phyloP scores from a whole-genome alignment of 129 eudicot species.

The Escallonia herrerae region DNA sequence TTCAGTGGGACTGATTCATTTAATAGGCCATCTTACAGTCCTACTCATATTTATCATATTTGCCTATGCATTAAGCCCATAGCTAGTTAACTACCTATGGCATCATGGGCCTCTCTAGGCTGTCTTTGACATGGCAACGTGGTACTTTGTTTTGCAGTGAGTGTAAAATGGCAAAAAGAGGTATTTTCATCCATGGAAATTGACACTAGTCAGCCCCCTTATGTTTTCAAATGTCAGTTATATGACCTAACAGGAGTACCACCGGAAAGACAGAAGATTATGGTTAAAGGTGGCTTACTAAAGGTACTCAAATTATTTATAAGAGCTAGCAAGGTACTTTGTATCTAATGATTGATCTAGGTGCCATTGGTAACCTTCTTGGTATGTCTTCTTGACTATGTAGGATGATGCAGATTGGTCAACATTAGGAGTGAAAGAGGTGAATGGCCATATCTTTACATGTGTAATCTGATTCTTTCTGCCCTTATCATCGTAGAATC shows the following conservation, averaged over 20 bases:
- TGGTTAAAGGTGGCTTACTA: slow-evolving; percentile 88
- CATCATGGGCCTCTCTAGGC: neutral
- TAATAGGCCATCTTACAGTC: no score
- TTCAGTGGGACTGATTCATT: no score
- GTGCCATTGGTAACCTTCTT: slow-evolving; percentile 7
- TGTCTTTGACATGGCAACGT: slow-evolving; percentile 12
- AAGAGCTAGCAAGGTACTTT: neutral
- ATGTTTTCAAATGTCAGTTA: slow-evolving; percentile 83
- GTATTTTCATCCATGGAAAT: slow-evolving; percentile 69
- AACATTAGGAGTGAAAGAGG: slow-evolving; percentile 92
- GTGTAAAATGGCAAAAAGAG: slow-evolving; percentile 97
- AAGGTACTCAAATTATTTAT: slow-evolving; percentile 47
- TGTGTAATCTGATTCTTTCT: slow-evolving; percentile 3
- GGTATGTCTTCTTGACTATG: slow-evolving; percentile 9
- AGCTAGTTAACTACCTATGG: no score
- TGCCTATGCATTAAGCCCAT: no score
- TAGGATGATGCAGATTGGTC: slow-evolving; percentile 99
- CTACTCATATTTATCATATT: no score
- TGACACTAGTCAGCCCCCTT: slow-evolving; percentile 92
- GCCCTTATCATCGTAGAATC: neutral
- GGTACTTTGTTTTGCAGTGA: slow-evolving; percentile 42
- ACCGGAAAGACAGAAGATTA: slow-evolving; percentile 95
- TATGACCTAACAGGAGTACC: slow-evolving; percentile 97
- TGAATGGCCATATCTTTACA: slow-evolving; percentile 18
- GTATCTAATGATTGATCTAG: slow-evolving; percentile 1